Conservation (phyloP, 2,329 filamentous ascomycete genomes). For the Graphium sp. region DNA sequence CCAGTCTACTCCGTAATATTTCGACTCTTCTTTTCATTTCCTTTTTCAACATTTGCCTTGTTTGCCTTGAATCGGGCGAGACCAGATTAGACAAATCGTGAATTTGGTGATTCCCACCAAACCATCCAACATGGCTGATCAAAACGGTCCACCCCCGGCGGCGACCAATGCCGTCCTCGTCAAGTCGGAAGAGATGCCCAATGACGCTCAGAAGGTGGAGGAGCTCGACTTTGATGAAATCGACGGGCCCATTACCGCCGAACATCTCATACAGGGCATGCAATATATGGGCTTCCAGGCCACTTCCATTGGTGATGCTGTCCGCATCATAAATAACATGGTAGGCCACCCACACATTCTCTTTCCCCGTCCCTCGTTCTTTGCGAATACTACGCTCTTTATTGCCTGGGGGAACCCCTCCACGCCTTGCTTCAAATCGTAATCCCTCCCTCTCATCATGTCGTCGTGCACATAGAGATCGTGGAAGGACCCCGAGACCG, state of each 20-base stretch:
- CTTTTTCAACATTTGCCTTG: background rate
- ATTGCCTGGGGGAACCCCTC: too few species aligned
- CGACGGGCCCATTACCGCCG: conserved; percentile 62
- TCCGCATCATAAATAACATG: conserved; percentile 92
- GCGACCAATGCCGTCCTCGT: conserved; percentile 73
- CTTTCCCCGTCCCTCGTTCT: background rate
- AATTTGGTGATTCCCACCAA: too few species aligned
- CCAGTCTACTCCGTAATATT: too few species aligned
- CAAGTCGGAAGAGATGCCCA: conserved; percentile 65
- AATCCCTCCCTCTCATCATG: conserved; percentile 3
- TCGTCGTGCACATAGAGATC: conserved; percentile 34
- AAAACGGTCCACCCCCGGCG: conserved; percentile 32
- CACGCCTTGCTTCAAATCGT: too few species aligned
- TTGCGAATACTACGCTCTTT: background rate
- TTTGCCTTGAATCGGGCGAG: background rate
- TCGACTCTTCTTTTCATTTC: conserved; percentile 1
- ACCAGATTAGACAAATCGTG: too few species aligned
- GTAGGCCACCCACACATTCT: conserved; percentile 27
- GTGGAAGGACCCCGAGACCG: conserved; percentile 68
- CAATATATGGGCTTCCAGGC: conserved; percentile 63
- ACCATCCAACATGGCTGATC: conserved; percentile 5
- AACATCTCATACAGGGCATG: conserved; percentile 72
- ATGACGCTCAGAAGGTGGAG: conserved; percentile 62
- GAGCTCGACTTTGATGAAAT: conserved; percentile 87
- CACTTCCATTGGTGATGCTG: conserved; percentile 65